phyloP scores from a whole-genome alignment of 441 rosid genomes.

The Gossypium gossypioides region DNA sequence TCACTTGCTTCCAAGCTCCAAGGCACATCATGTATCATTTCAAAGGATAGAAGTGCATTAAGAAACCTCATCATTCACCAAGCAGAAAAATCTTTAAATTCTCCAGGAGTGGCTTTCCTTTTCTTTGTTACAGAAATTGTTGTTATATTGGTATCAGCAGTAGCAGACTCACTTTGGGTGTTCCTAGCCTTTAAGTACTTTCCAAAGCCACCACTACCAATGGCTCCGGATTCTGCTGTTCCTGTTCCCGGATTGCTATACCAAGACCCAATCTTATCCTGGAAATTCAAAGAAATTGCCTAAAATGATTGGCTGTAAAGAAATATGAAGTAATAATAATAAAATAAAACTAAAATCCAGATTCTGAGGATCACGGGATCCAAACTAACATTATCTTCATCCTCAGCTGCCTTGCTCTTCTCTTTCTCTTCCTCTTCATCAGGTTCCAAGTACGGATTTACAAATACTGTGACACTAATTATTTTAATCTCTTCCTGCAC shows the following conservation, averaged over 20 bases:
- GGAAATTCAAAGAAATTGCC: constrained; percentile 19
- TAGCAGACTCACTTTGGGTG: constrained; percentile 31
- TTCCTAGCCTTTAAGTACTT: constrained; percentile 74
- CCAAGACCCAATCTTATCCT: constrained; percentile 92
- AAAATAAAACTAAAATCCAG: not conserved
- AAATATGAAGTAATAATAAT: not conserved
- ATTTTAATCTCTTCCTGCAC: constrained; percentile 85
- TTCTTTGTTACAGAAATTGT: constrained; percentile 42
- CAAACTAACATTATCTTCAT: constrained; percentile 61
- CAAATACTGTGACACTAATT: constrained; percentile 52
- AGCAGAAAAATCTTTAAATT: constrained; percentile 67
- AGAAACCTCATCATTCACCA: constrained; percentile 36
- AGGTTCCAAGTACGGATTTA: constrained; percentile 76
- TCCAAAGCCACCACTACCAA: constrained; percentile 50
- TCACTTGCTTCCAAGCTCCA: not conserved
- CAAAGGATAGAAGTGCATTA: not conserved
- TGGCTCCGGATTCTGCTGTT: constrained; percentile 36
- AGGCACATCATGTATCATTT: not conserved
- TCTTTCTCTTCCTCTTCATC: constrained; percentile 78
- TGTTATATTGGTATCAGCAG: constrained; percentile 27
- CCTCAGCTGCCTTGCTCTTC: constrained; percentile 39
- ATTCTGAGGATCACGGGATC: not conserved
- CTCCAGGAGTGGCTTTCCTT: constrained; percentile 47
- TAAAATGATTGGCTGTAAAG: not conserved
- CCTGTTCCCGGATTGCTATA: constrained; percentile 87